phyloP scores from a whole-genome alignment of 208 protist species.

The Trypanosoma avium region DNA sequence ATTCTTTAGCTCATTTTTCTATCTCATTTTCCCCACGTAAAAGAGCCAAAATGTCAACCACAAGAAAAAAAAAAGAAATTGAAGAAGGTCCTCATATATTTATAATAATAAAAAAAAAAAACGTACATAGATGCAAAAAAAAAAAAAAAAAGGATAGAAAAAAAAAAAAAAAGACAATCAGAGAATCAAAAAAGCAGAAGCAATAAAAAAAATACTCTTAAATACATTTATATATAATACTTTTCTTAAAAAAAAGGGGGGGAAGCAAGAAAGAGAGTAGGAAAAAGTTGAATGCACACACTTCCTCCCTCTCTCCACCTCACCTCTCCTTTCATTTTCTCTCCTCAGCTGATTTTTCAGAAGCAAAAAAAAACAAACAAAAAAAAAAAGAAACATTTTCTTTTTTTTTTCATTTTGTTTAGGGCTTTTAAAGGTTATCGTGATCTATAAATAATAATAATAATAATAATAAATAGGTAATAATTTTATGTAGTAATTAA shows the following conservation, averaged over 20 bases:
- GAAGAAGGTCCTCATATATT: no score
- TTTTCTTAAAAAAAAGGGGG: neutral
- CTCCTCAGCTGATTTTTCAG: no score
- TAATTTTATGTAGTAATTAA: neutral
- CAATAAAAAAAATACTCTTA: conserved; percentile 5
- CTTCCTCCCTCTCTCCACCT: no score
- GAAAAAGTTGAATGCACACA: neutral
- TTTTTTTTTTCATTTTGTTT: neutral
- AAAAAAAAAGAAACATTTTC: no score
- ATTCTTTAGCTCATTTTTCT: neutral
- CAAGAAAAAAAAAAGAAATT: no score
- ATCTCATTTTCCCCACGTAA: no score
- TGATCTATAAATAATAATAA: conserved; percentile 1
- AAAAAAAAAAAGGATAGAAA: conserved; percentile 12
- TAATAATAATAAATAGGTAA: conserved; percentile 4
- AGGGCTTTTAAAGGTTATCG: neutral
- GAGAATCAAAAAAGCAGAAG: neutral
- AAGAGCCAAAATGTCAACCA: no score
- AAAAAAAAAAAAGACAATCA: neutral
- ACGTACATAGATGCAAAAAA: neutral
- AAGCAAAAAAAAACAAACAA: no score
- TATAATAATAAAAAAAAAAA: neutral
- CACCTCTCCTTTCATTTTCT: no score
- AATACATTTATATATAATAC: no score
- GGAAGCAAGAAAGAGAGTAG: neutral